Conservation (phyloP, 1,284 basidiomycete genomes). For the Sphagnurus paluster region DNA sequence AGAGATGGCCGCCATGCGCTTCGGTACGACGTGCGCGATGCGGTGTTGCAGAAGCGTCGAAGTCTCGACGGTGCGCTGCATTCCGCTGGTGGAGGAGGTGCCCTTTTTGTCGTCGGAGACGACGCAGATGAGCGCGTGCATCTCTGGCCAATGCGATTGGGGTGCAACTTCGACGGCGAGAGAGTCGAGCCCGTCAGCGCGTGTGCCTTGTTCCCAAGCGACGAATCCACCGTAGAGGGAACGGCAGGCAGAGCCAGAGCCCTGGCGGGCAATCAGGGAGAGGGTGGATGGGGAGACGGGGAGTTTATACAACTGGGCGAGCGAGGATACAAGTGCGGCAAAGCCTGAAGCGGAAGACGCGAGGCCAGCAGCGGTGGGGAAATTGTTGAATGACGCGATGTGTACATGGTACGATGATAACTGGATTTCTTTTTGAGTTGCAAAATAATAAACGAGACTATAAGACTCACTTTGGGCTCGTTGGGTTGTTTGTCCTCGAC, state of each 20-base stretch:
- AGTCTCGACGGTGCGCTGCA: slow-evolving; percentile 97
- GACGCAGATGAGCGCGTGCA: slow-evolving; percentile 97
- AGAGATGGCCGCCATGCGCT: slow-evolving; percentile 82
- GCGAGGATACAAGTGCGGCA: slow-evolving; percentile 90
- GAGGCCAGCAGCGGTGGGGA: slow-evolving; percentile 97
- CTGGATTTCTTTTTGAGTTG: slow-evolving; percentile 35
- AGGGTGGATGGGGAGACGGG: slow-evolving; percentile 68
- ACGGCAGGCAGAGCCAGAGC: slow-evolving; percentile 96
- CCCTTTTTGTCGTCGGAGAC: slow-evolving; percentile 97
- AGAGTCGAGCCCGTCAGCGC: slow-evolving; percentile 79
- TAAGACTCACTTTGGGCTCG: slow-evolving; percentile 62
- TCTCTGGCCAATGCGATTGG: slow-evolving; percentile 88
- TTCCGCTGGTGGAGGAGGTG: slow-evolving; percentile 92
- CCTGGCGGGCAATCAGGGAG: slow-evolving; percentile 94
- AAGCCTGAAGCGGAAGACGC: slow-evolving; percentile 98
- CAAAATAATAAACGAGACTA: slow-evolving; percentile 6
- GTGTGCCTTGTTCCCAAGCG: slow-evolving; percentile 86
- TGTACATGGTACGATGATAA: slow-evolving; percentile 76
- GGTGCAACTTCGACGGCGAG: slow-evolving; percentile 89
- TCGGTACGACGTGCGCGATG: slow-evolving; percentile 85
- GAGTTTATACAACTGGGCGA: slow-evolving; percentile 86
- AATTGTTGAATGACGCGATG: slow-evolving; percentile 97
- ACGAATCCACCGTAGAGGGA: slow-evolving; percentile 98
- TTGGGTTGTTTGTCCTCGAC: slow-evolving; percentile 71
- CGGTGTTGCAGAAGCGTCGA: slow-evolving; percentile 89